Conservation (phyloP, 768 basidiomycete genomes). For the Suillus bovinus region DNA sequence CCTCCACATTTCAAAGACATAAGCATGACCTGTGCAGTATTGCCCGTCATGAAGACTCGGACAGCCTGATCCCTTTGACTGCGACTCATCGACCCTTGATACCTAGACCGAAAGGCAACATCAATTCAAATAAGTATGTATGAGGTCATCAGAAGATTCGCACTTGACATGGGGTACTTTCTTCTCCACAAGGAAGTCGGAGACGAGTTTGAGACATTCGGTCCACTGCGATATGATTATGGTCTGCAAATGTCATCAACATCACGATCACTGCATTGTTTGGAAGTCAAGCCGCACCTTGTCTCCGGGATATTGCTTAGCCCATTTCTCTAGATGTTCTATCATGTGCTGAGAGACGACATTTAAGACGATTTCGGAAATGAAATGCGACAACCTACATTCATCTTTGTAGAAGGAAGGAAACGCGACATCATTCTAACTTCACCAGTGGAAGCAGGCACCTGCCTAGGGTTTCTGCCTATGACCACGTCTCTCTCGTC, state of each 20-base stretch:
- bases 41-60: constrained; percentile 58
- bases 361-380: not conserved
- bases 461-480: constrained; percentile 32
- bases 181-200: constrained; percentile 55
- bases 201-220: constrained; percentile 60
- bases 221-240: constrained; percentile 77
- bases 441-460: constrained; percentile 31
- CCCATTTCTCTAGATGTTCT: constrained; percentile 47
- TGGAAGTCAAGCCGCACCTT: constrained; percentile 43
- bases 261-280: not conserved
- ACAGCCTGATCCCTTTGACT: constrained; percentile 54
- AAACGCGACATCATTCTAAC: constrained; percentile 54
- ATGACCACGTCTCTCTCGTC: constrained; percentile 46
- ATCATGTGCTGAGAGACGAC: constrained; percentile 53
- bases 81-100: constrained; percentile 61
- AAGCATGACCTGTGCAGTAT: constrained; percentile 58
- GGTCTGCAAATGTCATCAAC: constrained; percentile 36
- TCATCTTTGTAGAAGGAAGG: constrained; percentile 76
- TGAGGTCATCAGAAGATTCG: constrained; percentile 12
- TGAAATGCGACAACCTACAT: constrained; percentile 37
- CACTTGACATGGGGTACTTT: constrained; percentile 57
- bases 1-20: constrained; percentile 69
- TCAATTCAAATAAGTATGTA: not conserved
- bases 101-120: constrained; percentile 34
- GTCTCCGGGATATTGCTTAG: constrained; percentile 53